Percentiles rank a stretch among this genome's conserved stretches.
phyloP scores from a whole-genome alignment of 257 asterid species.

The Salvia hispanica region DNA sequence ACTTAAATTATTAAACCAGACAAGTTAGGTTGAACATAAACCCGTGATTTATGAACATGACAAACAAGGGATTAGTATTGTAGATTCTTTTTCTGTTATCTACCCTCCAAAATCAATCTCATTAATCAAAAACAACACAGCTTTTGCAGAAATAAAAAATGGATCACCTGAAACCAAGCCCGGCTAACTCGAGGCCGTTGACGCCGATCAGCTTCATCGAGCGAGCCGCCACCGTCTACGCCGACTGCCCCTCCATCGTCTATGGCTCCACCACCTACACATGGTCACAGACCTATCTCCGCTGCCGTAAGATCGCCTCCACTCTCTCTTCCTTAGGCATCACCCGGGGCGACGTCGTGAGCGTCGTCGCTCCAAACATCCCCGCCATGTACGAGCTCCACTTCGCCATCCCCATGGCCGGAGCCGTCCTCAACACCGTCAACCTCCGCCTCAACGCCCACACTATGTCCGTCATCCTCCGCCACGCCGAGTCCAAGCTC shows the following conservation, averaged over 20 bases:
- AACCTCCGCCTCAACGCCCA: constrained; percentile 75
- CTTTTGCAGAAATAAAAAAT: neutral
- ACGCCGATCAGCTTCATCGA: constrained; percentile 62
- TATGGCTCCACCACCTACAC: constrained; percentile 47
- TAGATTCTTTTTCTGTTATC: too few species aligned
- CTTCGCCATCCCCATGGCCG: constrained; percentile 78
- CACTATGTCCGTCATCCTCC: constrained; percentile 59
- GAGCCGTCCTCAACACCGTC: constrained; percentile 63
- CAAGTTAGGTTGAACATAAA: too few species aligned
- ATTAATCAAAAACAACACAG: too few species aligned
- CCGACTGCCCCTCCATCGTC: constrained; percentile 58
- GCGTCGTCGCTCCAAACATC: constrained; percentile 66
- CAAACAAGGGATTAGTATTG: too few species aligned
- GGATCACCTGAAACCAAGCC: constrained; percentile 47
- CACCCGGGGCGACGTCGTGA: constrained; percentile 55
- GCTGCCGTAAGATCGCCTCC: constrained; percentile 63
- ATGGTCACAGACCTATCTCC: constrained; percentile 56
- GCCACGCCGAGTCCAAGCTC: constrained; percentile 58
- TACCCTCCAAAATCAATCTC: too few species aligned
- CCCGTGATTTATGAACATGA: too few species aligned
- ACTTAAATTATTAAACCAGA: too few species aligned
- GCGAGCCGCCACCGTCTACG: constrained; percentile 61
- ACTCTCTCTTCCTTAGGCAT: constrained; percentile 54
- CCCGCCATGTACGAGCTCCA: constrained; percentile 89
- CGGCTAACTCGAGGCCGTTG: constrained; percentile 58